Percentiles rank a stretch among this genome's conserved stretches.
Conservation (phyloP, 192 early-diverging fungal genomes). For the Backusella circina region DNA sequence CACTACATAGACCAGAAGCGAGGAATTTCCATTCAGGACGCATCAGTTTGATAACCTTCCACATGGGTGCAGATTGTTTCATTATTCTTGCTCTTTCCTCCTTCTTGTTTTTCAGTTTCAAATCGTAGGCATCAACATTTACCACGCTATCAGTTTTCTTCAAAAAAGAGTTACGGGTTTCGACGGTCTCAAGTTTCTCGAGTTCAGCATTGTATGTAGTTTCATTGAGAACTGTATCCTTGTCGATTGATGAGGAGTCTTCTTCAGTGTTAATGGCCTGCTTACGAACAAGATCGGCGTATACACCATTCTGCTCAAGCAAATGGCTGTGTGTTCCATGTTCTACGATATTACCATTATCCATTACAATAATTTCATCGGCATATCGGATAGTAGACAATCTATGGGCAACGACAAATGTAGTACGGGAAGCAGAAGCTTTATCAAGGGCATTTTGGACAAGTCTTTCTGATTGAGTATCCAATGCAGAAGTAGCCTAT, state of each 20-base stretch:
- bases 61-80: slow-evolving; percentile 49
- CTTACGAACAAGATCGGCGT: slow-evolving; percentile 59
- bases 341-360: slow-evolving; percentile 65
- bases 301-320: slow-evolving; percentile 54
- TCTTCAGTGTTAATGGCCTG: slow-evolving; percentile 51
- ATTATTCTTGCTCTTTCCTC: slow-evolving; percentile 33
- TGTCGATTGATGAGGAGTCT: neutral
- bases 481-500: slow-evolving; percentile 80
- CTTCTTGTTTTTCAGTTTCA: slow-evolving; percentile 19
- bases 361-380: slow-evolving; percentile 83
- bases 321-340: slow-evolving; percentile 76
- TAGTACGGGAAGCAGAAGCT: slow-evolving; percentile 71
- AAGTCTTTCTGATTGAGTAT: slow-evolving; percentile 70
- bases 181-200: neutral
- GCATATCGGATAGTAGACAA: slow-evolving; percentile 84
- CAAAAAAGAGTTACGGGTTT: neutral
- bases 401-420: slow-evolving; percentile 86
- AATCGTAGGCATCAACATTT: slow-evolving; percentile 14
- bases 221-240: neutral
- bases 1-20: slow-evolving; percentile 52
- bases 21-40: slow-evolving; percentile 48
- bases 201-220: neutral
- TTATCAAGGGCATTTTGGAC: slow-evolving; percentile 81
- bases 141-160: neutral
- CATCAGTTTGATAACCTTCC: slow-evolving; percentile 48